Percentiles rank a stretch among this genome's conserved stretches.
phyloP scores from a whole-genome alignment of 1,139 yeast genomes.

The Cylindricascospora bacillispora region DNA sequence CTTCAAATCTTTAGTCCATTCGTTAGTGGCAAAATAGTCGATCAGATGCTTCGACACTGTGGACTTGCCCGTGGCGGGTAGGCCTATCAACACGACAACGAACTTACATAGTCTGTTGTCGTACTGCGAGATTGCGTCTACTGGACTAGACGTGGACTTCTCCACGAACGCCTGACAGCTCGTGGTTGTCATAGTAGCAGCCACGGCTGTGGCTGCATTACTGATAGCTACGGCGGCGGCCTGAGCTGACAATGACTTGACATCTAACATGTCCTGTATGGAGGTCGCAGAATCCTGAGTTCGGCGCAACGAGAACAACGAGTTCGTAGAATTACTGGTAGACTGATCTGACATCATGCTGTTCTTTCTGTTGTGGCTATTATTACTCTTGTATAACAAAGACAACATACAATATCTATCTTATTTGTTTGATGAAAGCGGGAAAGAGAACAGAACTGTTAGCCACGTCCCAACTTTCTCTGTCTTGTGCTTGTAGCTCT shows the following conservation, averaged over 20 bases:
- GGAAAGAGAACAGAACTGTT: too few relatives aligned
- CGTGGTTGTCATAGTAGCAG: background rate
- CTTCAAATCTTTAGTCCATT: conserved; percentile 16
- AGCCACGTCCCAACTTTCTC: too few relatives aligned
- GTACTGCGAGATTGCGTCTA: background rate
- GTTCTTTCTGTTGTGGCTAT: too few relatives aligned
- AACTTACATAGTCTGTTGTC: conserved; percentile 22
- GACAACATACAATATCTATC: too few relatives aligned
- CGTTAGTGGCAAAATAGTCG: conserved; percentile 27
- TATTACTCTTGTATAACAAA: too few relatives aligned
- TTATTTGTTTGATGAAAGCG: too few relatives aligned
- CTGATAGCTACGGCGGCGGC: background rate
- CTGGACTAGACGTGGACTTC: background rate
- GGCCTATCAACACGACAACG: conserved; percentile 45
- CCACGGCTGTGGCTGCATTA: background rate
- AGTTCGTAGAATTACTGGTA: conserved; percentile 13
- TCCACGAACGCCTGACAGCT: background rate
- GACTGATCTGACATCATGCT: too few relatives aligned
- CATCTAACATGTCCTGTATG: background rate
- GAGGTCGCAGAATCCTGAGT: background rate
- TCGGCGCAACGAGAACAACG: conserved; percentile 16
- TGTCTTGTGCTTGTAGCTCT: too few relatives aligned
- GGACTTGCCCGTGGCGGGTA: conserved; percentile 65
- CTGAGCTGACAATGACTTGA: background rate
- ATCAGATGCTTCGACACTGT: conserved; percentile 44